These are phyloP conservation scores for Lachnellula arida DNA, from an alignment of 2,329 filamentous ascomycete genomes.

Conservation along the genomic window DNA sequence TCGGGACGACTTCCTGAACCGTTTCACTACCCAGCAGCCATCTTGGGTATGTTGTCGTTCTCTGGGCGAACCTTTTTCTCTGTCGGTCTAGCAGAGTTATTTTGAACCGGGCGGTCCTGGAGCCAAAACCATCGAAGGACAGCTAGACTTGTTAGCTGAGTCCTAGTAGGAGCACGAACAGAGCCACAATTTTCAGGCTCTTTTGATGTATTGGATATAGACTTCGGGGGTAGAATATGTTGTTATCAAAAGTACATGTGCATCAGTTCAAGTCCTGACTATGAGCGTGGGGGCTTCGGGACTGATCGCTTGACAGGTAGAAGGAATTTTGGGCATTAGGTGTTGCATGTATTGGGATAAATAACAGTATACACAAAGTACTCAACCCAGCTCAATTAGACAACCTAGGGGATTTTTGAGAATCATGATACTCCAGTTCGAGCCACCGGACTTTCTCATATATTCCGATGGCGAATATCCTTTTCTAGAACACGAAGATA, in stretches of 20 bases:
- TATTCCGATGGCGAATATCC: too few relatives aligned
- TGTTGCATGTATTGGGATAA: too few relatives aligned
- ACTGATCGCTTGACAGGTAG: too few relatives aligned
- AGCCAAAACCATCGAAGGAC: constrained; percentile 2
- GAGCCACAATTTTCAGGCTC: neutral
- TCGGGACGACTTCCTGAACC: constrained; percentile 20
- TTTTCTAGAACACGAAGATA: too few relatives aligned
- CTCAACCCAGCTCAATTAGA: too few relatives aligned
- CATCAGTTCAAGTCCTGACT: too few relatives aligned
- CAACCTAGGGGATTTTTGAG: too few relatives aligned
- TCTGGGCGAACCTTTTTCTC: constrained; percentile 13
- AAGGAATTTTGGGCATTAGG: too few relatives aligned
- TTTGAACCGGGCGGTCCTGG: constrained; percentile 4
- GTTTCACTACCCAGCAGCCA: constrained; percentile 20
- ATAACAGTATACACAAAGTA: too few relatives aligned
- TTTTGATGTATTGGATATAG: neutral
- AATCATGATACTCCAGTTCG: too few relatives aligned
- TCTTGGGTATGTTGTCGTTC: constrained; percentile 9
- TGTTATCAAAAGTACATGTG: neutral
- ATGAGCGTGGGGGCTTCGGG: too few relatives aligned
- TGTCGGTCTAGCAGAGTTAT: constrained; percentile 18
- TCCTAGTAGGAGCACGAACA: neutral
- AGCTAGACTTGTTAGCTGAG: constrained; percentile 9
- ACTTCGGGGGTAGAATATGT: neutral
- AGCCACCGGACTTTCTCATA: too few relatives aligned